A percentile compares a stretch with the other conserved stretches of the same genome.
Conservation (phyloP, 306 rosid genomes). For the Malus sieversii region DNA sequence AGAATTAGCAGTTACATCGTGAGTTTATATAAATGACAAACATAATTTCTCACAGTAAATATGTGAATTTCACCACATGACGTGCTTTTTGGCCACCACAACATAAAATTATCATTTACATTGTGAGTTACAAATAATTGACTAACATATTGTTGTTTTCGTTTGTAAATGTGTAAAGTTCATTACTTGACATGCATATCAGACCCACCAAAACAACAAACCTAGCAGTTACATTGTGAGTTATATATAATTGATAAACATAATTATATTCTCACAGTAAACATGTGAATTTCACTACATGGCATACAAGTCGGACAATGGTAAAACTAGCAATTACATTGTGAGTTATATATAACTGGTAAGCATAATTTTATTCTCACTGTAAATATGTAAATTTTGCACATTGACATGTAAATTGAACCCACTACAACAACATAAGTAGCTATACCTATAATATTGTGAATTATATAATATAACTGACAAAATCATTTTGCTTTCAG, state of each 20-base stretch:
- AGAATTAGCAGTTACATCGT: too few relatives aligned
- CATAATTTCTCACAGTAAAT: not conserved
- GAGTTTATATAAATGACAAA: not conserved
- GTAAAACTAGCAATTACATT: too few relatives aligned
- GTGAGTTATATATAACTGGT: too few relatives aligned
- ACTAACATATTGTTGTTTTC: not conserved
- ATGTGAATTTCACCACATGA: not conserved
- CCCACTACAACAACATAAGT: too few relatives aligned
- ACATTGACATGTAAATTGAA: not conserved
- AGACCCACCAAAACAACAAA: not conserved
- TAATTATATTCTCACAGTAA: not conserved
- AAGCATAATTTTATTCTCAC: too few relatives aligned
- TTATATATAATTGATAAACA: not conserved
- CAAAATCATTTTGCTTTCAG: not conserved
- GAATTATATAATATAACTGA: too few relatives aligned
- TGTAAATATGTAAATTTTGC: too few relatives aligned
- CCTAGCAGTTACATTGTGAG: too few relatives aligned
- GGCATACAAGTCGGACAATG: too few relatives aligned
- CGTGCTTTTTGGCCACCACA: too few relatives aligned
- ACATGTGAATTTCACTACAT: not conserved
- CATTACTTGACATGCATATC: not conserved
- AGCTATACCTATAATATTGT: not conserved
- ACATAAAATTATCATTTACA: too few relatives aligned
- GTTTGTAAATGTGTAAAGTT: not conserved
- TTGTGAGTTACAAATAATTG: not conserved